These are phyloP conservation scores for Eimeria acervulina DNA, from an alignment of 169 alveolate genomes.

Conservation along the genomic window DNA sequence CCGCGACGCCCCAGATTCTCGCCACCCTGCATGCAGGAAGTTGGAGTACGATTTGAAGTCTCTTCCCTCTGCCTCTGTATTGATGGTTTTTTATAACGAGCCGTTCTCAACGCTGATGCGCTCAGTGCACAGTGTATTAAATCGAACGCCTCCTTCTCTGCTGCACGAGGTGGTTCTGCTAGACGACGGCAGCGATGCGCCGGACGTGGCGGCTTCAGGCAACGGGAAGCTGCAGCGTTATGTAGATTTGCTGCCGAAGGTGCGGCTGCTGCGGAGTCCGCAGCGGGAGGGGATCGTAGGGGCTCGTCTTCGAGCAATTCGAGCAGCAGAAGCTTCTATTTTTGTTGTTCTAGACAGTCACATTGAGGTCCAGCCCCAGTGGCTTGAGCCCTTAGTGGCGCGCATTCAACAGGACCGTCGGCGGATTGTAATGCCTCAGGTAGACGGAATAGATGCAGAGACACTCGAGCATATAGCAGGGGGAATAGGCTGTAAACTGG, in stretches of 20 bases:
- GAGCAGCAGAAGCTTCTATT: slow-evolving; percentile 82
- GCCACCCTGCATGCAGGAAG: slow-evolving; percentile 65
- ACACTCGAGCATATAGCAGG: slow-evolving; percentile 86
- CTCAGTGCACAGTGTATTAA: slow-evolving; percentile 87
- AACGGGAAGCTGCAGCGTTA: slow-evolving; percentile 68
- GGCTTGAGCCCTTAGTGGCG: slow-evolving; percentile 89
- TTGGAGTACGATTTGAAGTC: slow-evolving; percentile 73
- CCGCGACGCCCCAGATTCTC: slow-evolving; percentile 84
- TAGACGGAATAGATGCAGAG: slow-evolving; percentile 87
- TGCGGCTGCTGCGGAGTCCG: slow-evolving; percentile 84
- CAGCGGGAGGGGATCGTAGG: slow-evolving; percentile 89
- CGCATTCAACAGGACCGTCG: slow-evolving; percentile 81
- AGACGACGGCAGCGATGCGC: slow-evolving; percentile 85
- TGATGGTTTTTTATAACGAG: slow-evolving; percentile 88
- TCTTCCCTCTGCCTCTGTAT: slow-evolving; percentile 86
- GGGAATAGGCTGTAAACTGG: slow-evolving; percentile 89
- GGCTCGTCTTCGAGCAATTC: slow-evolving; percentile 88
- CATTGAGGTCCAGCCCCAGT: slow-evolving; percentile 87
- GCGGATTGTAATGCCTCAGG: slow-evolving; percentile 88
- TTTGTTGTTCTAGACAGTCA: slow-evolving; percentile 89
- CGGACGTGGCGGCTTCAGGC: background rate
- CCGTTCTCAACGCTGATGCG: slow-evolving; percentile 87
- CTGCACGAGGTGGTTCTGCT: slow-evolving; percentile 86
- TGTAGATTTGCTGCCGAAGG: slow-evolving; percentile 80
- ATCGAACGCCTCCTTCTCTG: slow-evolving; percentile 87